These are phyloP conservation scores for Colletotrichum acutatum DNA, from an alignment of 2,329 filamentous ascomycete genomes.

Conservation along the genomic window DNA sequence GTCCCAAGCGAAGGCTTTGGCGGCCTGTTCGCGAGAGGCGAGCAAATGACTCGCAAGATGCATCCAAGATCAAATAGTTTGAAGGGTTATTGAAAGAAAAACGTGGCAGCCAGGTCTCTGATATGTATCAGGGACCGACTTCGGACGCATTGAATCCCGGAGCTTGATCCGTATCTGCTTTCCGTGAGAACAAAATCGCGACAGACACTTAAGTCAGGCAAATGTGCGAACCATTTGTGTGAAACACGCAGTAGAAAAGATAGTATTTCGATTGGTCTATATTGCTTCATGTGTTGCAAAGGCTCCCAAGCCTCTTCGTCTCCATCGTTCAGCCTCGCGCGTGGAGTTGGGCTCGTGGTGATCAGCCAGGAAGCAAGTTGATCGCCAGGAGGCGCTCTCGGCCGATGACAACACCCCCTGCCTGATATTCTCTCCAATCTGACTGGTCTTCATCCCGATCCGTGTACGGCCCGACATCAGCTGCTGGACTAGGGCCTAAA, in stretches of 20 bases:
- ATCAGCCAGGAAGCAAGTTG: neutral
- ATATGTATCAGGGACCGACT: conserved; percentile 5
- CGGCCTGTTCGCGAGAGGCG: neutral
- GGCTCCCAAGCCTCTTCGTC: conserved; percentile 6
- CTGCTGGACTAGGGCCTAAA: neutral
- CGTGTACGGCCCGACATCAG: conserved; percentile 8
- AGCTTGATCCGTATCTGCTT: neutral
- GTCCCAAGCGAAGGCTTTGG: neutral
- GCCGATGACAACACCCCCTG: neutral
- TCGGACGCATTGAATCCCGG: neutral
- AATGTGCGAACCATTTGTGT: neutral
- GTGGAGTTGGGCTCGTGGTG: neutral
- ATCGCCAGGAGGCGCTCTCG: neutral
- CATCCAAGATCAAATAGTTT: conserved; percentile 32
- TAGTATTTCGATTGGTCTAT: conserved; percentile 13
- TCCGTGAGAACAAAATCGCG: neutral
- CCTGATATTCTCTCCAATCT: too few relatives aligned
- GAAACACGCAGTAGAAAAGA: conserved; percentile 20
- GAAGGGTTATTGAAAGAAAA: conserved; percentile 31
- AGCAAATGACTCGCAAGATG: conserved; percentile 7
- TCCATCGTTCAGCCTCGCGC: conserved; percentile 4
- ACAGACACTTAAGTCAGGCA: neutral
- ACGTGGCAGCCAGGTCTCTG: conserved; percentile 35
- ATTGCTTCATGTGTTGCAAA: neutral
- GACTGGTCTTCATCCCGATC: neutral